Evolutionary conservation across 2,329 filamentous ascomycete genomes (phyloP).

Genomic region (Alternaria arbusti): DNA sequence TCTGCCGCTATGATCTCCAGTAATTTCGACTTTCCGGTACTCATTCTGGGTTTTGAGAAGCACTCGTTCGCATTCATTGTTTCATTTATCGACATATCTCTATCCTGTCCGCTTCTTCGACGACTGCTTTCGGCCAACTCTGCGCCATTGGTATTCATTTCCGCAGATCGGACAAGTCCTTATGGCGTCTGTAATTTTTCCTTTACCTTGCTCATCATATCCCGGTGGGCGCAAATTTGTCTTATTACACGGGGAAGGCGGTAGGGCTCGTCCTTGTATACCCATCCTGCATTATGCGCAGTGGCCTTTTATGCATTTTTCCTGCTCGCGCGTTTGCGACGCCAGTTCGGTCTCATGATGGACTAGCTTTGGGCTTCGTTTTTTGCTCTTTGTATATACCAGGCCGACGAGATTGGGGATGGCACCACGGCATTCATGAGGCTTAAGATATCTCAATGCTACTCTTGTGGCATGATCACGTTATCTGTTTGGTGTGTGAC

Average conservation of each 20-base stretch:
- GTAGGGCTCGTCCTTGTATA: slow-evolving; percentile 42
- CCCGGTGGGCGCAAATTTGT: slow-evolving; percentile 14
- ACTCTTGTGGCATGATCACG: background rate
- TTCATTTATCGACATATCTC: slow-evolving; percentile 17
- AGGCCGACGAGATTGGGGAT: background rate
- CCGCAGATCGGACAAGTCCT: background rate
- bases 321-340: background rate
- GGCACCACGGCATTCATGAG: background rate
- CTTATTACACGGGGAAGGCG: slow-evolving; percentile 21
- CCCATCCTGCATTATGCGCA: slow-evolving; percentile 35
- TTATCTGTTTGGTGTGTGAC: background rate
- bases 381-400: slow-evolving; percentile 32
- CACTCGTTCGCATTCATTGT: slow-evolving; percentile 11
- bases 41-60: background rate
- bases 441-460: slow-evolving; percentile 6
- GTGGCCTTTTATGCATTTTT: slow-evolving; percentile 8
- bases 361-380: slow-evolving; percentile 9
- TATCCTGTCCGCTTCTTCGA: slow-evolving; percentile 2
- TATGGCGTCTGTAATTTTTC: background rate
- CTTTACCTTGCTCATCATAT: background rate
- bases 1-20: background rate
- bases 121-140: background rate
- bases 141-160: background rate
- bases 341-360: slow-evolving; percentile 1
- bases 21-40: slow-evolving; percentile 6